These are phyloP conservation scores for Echeveria elegans DNA, from an alignment of 164 flowering plant genomes.

Conservation along the genomic window DNA sequence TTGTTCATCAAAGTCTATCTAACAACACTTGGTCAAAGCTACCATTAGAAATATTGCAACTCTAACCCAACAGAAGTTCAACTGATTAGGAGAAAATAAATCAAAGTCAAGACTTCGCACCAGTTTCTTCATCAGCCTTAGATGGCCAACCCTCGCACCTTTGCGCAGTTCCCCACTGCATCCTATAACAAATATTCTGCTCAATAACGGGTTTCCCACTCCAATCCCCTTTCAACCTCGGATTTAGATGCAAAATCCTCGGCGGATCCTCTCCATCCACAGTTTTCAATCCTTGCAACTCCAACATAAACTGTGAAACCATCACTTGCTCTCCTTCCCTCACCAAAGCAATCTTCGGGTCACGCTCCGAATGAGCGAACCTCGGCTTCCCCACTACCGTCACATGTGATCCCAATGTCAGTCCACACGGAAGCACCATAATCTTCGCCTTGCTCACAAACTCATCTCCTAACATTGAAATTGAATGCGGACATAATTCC, in stretches of 20 bases:
- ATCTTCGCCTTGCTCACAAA: constrained; percentile 30
- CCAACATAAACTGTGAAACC: constrained; percentile 91
- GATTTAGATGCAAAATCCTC: constrained; percentile 84
- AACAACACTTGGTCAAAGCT: background rate
- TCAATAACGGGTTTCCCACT: constrained; percentile 86
- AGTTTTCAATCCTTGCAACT: constrained; percentile 73
- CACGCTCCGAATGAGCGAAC: constrained; percentile 48
- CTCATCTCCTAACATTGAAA: constrained; percentile 45
- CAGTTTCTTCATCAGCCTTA: constrained; percentile 75
- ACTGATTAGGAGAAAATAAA: background rate
- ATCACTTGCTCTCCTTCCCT: constrained; percentile 47
- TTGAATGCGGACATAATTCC: constrained; percentile 51
- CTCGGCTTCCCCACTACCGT: constrained; percentile 72
- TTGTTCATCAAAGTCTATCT: background rate
- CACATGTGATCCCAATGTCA: constrained; percentile 77
- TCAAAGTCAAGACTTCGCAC: constrained; percentile 24
- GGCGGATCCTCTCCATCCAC: constrained; percentile 97
- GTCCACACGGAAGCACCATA: constrained; percentile 75
- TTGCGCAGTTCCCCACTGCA: constrained; percentile 83
- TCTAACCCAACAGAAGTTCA: background rate
- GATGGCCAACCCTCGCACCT: constrained; percentile 91
- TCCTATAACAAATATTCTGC: constrained; percentile 83
- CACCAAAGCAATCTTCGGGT: constrained; percentile 44
- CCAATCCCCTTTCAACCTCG: constrained; percentile 96
- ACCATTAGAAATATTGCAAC: background rate